A percentile compares a stretch with the other conserved stretches of the same genome.
Conservation (phyloP, 2,329 filamentous ascomycete genomes). For the Talaromyces piceae region DNA sequence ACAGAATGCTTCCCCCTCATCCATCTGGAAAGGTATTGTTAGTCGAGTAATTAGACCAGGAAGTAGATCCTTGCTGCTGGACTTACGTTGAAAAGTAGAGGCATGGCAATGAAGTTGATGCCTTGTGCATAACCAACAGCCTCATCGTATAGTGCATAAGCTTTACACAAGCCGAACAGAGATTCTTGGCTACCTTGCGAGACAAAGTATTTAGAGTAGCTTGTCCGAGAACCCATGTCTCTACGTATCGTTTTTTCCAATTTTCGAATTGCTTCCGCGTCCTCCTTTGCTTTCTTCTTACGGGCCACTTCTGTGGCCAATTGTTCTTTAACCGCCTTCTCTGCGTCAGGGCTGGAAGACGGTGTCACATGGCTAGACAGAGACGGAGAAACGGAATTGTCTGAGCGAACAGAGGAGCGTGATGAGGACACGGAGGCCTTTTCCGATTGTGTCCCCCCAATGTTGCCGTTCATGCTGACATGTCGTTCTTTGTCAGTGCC, state of each 20-base stretch:
- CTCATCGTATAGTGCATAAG: conserved; percentile 92
- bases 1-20: conserved; percentile 93
- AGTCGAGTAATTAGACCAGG: background rate
- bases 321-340: conserved; percentile 59
- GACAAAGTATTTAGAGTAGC: conserved; percentile 92
- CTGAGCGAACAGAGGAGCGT: conserved; percentile 76
- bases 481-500: conserved; percentile 76
- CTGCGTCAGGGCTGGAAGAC: conserved; percentile 51
- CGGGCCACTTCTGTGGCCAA: conserved; percentile 58
- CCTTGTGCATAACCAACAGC: conserved; percentile 94
- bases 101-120: conserved; percentile 98
- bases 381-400: conserved; percentile 56
- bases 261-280: conserved; percentile 64
- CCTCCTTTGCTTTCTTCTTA: conserved; percentile 72
- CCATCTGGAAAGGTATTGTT: conserved; percentile 56
- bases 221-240: conserved; percentile 85
- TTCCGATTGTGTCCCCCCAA: conserved; percentile 47
- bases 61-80: background rate
- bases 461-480: conserved; percentile 42
- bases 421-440: conserved; percentile 67
- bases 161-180: conserved; percentile 92
- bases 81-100: conserved; percentile 81
- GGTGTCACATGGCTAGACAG: conserved; percentile 49
- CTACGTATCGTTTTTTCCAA: conserved; percentile 87
- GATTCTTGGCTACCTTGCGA: conserved; percentile 87